These are phyloP conservation scores for Dalbergia cochinchinensis DNA, from an alignment of 306 rosid species.

Conservation along the genomic window DNA sequence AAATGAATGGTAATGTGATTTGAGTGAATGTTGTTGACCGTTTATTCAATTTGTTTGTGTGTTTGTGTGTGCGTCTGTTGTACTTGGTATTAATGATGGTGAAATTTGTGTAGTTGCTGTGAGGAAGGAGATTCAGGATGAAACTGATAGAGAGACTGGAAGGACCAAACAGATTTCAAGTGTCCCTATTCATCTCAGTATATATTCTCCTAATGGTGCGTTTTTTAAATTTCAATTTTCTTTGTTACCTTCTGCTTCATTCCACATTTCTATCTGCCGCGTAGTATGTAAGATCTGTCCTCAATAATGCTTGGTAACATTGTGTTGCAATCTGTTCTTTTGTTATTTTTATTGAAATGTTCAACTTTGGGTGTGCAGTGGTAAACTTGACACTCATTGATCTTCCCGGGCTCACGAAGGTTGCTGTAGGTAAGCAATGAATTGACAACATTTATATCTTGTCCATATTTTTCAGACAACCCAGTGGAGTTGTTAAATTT, in stretches of 20 bases:
- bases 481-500: background rate
- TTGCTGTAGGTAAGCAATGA: conserved; percentile 82
- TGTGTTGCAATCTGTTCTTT: conserved; percentile 1
- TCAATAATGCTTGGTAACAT: conserved; percentile 1
- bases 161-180: conserved; percentile 81
- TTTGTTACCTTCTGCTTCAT: conserved; percentile 8
- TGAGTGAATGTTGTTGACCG: conserved; percentile 38
- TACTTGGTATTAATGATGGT: conserved; percentile 12
- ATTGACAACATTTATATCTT: conserved; percentile 32
- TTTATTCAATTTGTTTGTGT: background rate
- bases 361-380: conserved; percentile 59
- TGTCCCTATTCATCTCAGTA: conserved; percentile 96
- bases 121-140: conserved; percentile 95
- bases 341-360: background rate
- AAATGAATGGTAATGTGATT: conserved; percentile 28
- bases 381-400: conserved; percentile 96
- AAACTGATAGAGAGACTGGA: conserved; percentile 97
- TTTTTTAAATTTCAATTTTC: background rate
- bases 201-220: conserved; percentile 90
- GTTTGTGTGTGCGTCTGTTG: background rate
- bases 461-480: conserved; percentile 17
- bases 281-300: background rate
- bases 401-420: conserved; percentile 97
- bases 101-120: conserved; percentile 74
- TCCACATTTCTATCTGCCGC: background rate